A percentile compares a stretch with the other conserved stretches of the same genome.
These are phyloP conservation scores for Aaosphaeria pasadenensis DNA, from an alignment of 2,329 filamentous ascomycete genomes.

Conservation along the genomic window DNA sequence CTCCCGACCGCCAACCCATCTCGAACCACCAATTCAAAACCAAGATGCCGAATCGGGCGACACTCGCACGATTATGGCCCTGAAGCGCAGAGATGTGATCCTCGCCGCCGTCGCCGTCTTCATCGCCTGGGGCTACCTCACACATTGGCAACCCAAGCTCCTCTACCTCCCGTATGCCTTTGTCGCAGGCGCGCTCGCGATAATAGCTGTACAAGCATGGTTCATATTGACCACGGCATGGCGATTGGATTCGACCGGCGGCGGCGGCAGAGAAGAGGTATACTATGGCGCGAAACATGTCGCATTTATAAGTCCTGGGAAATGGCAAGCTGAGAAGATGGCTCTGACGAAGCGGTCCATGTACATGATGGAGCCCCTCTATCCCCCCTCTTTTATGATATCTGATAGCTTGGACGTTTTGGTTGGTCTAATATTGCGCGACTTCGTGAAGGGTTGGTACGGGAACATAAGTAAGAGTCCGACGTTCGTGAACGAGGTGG, in stretches of 20 bases:
- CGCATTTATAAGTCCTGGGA: constrained; percentile 59
- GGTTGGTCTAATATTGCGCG: constrained; percentile 71
- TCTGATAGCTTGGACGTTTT: constrained; percentile 78
- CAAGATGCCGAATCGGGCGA: constrained; percentile 37
- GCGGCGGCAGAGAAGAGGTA: constrained; percentile 37
- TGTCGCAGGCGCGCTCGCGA: constrained; percentile 60
- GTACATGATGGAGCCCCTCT: constrained; percentile 67
- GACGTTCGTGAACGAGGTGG: constrained; percentile 81
- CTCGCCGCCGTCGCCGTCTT: constrained; percentile 68
- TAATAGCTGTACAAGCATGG: constrained; percentile 55
- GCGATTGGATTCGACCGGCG: constrained; percentile 39
- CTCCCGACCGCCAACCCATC: no score
- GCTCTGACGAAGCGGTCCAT: constrained; percentile 63
- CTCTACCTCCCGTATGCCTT: constrained; percentile 87
- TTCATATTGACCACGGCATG: constrained; percentile 60
- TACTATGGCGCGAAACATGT: constrained; percentile 34
- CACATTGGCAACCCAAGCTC: constrained; percentile 77
- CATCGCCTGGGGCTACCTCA: constrained; percentile 82
- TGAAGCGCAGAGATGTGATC: constrained; percentile 66
- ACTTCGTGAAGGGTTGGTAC: constrained; percentile 91
- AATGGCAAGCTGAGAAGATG: constrained; percentile 70
- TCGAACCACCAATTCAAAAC: neutral
- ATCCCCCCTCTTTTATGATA: constrained; percentile 71
- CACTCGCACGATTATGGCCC: constrained; percentile 60
- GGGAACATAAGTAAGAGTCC: constrained; percentile 76